A percentile compares a stretch with the other conserved stretches of the same genome.
Evolutionary conservation across 345 rosid species (phyloP).

Genomic region (Balakata baccata): DNA sequence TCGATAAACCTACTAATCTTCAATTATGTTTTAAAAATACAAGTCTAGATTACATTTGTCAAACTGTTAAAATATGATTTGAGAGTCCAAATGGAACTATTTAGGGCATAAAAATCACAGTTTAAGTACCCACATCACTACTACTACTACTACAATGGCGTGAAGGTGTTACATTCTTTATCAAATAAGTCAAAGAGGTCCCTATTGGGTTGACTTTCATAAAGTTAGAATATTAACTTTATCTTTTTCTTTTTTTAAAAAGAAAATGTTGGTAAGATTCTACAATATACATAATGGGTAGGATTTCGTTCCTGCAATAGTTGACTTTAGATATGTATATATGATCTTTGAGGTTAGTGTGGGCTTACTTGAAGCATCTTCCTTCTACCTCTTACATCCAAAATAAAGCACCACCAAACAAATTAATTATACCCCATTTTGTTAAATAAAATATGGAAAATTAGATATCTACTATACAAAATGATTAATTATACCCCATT

Average conservation of each 20-base stretch:
- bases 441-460: not conserved
- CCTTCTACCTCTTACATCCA: not conserved
- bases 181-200: not conserved
- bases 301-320: not conserved
- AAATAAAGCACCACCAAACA: too few relatives aligned
- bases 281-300: not conserved
- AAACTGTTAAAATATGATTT: not conserved
- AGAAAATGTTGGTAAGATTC: not conserved
- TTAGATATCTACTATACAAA: not conserved
- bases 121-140: slow-evolving; percentile 1
- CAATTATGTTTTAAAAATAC: too few relatives aligned
- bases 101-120: not conserved
- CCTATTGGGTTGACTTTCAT: not conserved
- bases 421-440: too few relatives aligned
- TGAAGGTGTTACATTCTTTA: not conserved
- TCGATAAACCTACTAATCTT: too few relatives aligned
- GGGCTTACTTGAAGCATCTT: not conserved
- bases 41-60: not conserved
- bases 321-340: not conserved
- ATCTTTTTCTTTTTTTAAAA: too few relatives aligned
- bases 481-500: too few relatives aligned
- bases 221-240: not conserved
- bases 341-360: not conserved
- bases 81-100: not conserved
- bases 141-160: not conserved